Base-by-base conservation (phyloP, 371 early-diverging fungal species). In the Mortierella sp. region DNA sequence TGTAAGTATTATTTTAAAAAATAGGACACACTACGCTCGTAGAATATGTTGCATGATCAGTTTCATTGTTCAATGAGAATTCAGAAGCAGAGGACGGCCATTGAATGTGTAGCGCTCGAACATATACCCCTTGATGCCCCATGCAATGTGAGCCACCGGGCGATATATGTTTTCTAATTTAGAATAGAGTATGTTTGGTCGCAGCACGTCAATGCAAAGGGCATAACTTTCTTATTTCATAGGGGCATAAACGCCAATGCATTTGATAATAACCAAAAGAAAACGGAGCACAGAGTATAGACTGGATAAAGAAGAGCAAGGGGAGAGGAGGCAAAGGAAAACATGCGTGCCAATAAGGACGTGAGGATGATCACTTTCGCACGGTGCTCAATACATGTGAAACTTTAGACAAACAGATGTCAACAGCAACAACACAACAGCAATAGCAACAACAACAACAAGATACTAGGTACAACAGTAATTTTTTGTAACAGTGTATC, bases 341-440 rank as follows among this genome's bases (percentile, higher is more conserved):
- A 57, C 7, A 5, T 15, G 22, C 51, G 22, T 15, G 5, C 51
- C 9, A 51, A 40, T 40, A 40, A 13, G 40, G 6, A 6, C 13
- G 13, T 40, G 53, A 23, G 28, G 64, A 22, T 51, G 64, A 64
- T 64, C 64, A 54, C 64, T 64, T 64, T 64, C 64, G 64, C 64
- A 64, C 64, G 64, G 64, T 64, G 35, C 64, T 28, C 53, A 26
- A 53, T 53, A 26, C 53, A 53, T 53, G 53, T 53, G 53, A 51
- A 51, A 51, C 51, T 51, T 26, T 26, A 22, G 28, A 26, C 3
- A 42, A 45, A 45, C n/a, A 45, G n/a, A 45, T 15, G 19, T 17
- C 17, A 43, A 43, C 19, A 43, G 19, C 19, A 43, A 43, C 45
- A 43, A 45, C 19, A 45, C 40, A 40, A 40, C 40, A 40, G 15